phyloP scores from a whole-genome alignment of 2,329 filamentous ascomycete species.

The Calonectria hongkongensis region DNA sequence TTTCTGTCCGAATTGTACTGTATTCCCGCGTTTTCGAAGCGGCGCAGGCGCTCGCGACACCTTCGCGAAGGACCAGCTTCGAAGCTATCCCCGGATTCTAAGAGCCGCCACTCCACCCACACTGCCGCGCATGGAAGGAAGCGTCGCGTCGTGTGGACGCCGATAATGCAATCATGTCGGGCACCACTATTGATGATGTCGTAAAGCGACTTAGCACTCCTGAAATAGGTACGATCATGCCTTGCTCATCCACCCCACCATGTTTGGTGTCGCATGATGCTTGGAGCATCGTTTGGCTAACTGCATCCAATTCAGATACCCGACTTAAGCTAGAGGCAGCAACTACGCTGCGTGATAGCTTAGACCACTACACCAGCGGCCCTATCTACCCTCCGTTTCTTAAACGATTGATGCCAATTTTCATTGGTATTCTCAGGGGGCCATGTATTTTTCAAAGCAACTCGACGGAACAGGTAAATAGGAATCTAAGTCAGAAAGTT shows the following conservation, averaged over 20 bases:
- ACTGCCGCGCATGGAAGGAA: slow-evolving; percentile 60
- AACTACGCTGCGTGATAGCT: slow-evolving; percentile 89
- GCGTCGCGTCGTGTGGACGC: slow-evolving; percentile 60
- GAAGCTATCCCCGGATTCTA: slow-evolving; percentile 45
- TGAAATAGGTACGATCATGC: slow-evolving; percentile 70
- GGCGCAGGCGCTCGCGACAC: slow-evolving; percentile 45
- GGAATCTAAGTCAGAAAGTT: neutral
- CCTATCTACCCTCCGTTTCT: slow-evolving; percentile 88
- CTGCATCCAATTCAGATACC: slow-evolving; percentile 74
- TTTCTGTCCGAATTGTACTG: neutral
- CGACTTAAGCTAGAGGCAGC: slow-evolving; percentile 89
- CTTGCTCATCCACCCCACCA: slow-evolving; percentile 33
- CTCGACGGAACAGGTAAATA: slow-evolving; percentile 87
- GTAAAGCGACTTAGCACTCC: slow-evolving; percentile 75
- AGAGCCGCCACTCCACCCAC: slow-evolving; percentile 46
- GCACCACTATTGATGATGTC: slow-evolving; percentile 77
- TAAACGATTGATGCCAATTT: slow-evolving; percentile 90
- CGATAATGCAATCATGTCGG: slow-evolving; percentile 76
- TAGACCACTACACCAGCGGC: slow-evolving; percentile 90
- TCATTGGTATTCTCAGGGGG: slow-evolving; percentile 88
- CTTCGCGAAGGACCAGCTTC: slow-evolving; percentile 49
- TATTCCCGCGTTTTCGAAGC: slow-evolving; percentile 32
- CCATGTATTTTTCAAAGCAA: slow-evolving; percentile 93
- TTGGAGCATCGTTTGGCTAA: slow-evolving; percentile 30
- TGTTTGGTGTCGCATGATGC: slow-evolving; percentile 47